Base-by-base conservation (phyloP, 768 basidiomycete genomes). In the Leccinum olivaceopallidum region DNA sequence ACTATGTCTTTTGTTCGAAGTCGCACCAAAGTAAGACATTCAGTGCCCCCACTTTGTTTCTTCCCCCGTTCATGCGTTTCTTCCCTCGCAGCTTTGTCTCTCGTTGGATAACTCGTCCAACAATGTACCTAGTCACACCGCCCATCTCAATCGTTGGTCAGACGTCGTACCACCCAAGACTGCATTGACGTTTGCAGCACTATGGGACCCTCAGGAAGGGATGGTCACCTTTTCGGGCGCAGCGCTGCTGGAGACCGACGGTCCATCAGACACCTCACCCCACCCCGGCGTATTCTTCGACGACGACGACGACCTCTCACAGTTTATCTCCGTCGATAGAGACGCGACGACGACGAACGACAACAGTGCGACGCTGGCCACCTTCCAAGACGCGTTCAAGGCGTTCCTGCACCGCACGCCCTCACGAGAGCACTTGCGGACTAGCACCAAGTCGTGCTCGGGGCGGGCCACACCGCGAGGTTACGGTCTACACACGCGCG, bases 201-300 rank as follows among this genome's bases (percentile, higher is more conserved):
- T 86, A 34, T 87, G 82, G 81, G 84, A 85, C 60, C 80, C 81
- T 2, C 79, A 81, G 1, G 80, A 84, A 6, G 85, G 83, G 36
- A 78, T 85, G 63, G 76, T 86, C 60, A 79, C 80, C 34, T 86
- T 87, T 67, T 84, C 84, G 1, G 81, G 80, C 28, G 78, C 81
- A 28, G 71, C 76, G 54, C 77, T 85, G 37, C 71, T 83, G 30
- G 75, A 77, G 39, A 57, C 67, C 18, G 73, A 74, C 20, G 48
- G 61, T 28, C 22, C 20, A 55, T 63, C 64, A 47, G 56, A 53
- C n/a, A 47, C 39, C 18, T 48, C 56, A 1, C 9, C 63, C 8
- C 65, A 55, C 26, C 42, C 64, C 3, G 65, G 65, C 49, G 8
- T 53, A 3, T 65, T 60, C 44, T 47, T 47, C 18, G 62, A 73